Conservation (phyloP, 768 basidiomycete species). For the Gloeophyllum trabeum region DNA sequence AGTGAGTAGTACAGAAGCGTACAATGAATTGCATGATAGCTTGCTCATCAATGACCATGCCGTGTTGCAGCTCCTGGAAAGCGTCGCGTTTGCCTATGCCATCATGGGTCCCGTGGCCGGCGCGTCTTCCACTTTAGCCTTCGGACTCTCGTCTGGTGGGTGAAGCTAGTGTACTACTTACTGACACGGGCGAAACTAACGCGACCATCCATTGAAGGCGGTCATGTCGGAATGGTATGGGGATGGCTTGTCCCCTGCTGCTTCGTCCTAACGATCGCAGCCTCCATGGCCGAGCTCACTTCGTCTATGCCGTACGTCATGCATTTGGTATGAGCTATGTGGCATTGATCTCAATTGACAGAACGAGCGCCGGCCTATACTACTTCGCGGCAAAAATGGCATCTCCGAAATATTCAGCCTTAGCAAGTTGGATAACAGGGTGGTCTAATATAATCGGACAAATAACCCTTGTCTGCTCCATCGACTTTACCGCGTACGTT, state of each 20-base stretch:
- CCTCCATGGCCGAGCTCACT: slow-evolving; percentile 60
- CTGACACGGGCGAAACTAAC: background rate
- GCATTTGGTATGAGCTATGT: background rate
- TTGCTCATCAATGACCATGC: too few species aligned
- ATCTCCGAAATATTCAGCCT: slow-evolving; percentile 43
- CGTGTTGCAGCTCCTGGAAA: slow-evolving; percentile 42
- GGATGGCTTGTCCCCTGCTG: slow-evolving; percentile 66
- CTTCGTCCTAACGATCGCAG: slow-evolving; percentile 57
- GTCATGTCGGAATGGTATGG: slow-evolving; percentile 72
- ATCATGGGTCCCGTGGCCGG: slow-evolving; percentile 68
- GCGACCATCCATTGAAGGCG: slow-evolving; percentile 28
- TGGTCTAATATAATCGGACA: slow-evolving; percentile 73
- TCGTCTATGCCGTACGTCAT: slow-evolving; percentile 65
- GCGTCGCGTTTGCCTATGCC: slow-evolving; percentile 53
- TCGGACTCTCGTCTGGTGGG: slow-evolving; percentile 47
- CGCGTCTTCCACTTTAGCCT: slow-evolving; percentile 53
- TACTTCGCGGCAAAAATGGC: slow-evolving; percentile 73
- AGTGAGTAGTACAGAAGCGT: too few species aligned
- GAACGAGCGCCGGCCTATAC: slow-evolving; percentile 70
- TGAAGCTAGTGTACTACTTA: too few species aligned
- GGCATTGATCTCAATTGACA: slow-evolving; percentile 13
- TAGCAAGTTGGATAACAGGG: slow-evolving; percentile 59
- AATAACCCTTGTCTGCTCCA: slow-evolving; percentile 58
- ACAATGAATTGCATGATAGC: too few species aligned
- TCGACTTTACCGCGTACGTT: slow-evolving; percentile 56